A percentile compares a stretch with the other conserved stretches of the same genome.
Conservation (phyloP, 179 eudicot genomes). For the Kewa caespitosa region DNA sequence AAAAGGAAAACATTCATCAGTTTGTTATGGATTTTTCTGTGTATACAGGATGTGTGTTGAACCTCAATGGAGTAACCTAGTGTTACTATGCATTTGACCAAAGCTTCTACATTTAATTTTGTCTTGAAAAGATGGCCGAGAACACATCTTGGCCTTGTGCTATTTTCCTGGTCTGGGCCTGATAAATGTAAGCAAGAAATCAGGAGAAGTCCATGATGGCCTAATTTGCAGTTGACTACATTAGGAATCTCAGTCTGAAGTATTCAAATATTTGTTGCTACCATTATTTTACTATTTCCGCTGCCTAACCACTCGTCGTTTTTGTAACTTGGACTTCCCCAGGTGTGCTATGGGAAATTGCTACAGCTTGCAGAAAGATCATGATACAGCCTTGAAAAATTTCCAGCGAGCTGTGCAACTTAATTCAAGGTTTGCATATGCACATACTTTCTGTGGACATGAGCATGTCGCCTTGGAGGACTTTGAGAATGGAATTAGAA, state of each 20-base stretch:
- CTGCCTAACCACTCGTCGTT: not conserved
- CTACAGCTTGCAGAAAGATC: slow-evolving; percentile 97
- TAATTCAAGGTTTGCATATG: slow-evolving; percentile 83
- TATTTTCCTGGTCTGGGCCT: not conserved
- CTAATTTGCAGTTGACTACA: not conserved
- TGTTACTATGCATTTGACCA: not conserved
- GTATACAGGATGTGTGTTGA: not conserved
- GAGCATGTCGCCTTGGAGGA: slow-evolving; percentile 98
- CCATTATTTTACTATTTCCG: not conserved
- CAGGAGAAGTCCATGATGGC: not conserved
- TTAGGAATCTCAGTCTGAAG: not conserved
- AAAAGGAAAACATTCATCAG: not conserved
- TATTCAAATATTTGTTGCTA: not conserved
- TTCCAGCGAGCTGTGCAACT: slow-evolving; percentile 90
- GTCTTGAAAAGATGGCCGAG: no score
- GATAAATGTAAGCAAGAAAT: not conserved
- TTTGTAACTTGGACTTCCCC: slow-evolving; percentile 17
- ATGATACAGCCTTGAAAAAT: slow-evolving; percentile 91
- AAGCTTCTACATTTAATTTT: not conserved
- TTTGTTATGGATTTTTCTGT: not conserved
- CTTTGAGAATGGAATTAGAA: slow-evolving; percentile 83
- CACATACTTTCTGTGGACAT: slow-evolving; percentile 97
- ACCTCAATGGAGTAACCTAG: not conserved
- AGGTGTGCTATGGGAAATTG: slow-evolving; percentile 99
- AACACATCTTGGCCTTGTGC: no score